phyloP scores from a whole-genome alignment of 768 basidiomycete species.

The Tylopilus subfusipes region DNA sequence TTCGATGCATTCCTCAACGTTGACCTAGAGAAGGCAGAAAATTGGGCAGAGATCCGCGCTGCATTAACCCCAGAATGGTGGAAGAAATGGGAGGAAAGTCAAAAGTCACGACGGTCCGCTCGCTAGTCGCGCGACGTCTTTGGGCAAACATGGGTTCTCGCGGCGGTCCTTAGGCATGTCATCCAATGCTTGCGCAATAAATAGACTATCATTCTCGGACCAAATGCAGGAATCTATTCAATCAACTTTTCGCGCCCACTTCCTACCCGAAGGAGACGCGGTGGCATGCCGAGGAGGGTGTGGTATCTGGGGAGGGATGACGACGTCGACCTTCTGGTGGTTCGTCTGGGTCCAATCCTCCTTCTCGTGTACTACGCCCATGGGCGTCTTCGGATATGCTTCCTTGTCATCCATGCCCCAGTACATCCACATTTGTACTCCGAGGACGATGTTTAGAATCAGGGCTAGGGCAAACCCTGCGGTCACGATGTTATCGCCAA shows the following conservation, averaged over 20 bases:
- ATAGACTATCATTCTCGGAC: slow-evolving; percentile 14
- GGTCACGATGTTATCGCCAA: slow-evolving; percentile 74
- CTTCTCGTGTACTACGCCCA: slow-evolving; percentile 27
- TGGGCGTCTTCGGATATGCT: slow-evolving; percentile 15
- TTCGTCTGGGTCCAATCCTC: slow-evolving; percentile 26
- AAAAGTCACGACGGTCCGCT: slow-evolving; percentile 9
- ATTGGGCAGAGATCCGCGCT: slow-evolving; percentile 25
- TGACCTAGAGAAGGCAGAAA: slow-evolving; percentile 18
- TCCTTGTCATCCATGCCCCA: slow-evolving; percentile 57
- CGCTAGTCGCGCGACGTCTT: background rate
- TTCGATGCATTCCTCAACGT: slow-evolving; percentile 27
- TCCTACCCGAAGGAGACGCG: slow-evolving; percentile 52
- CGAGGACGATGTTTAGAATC: slow-evolving; percentile 78
- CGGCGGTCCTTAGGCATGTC: background rate
- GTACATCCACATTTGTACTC: slow-evolving; percentile 79
- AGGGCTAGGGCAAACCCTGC: slow-evolving; percentile 86
- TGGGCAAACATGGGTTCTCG: background rate
- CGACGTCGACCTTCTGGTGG: slow-evolving; percentile 39
- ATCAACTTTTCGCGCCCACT: slow-evolving; percentile 75
- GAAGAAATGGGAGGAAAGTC: slow-evolving; percentile 28
- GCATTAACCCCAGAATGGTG: slow-evolving; percentile 28
- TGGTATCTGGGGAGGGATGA: slow-evolving; percentile 42
- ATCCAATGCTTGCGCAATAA: slow-evolving; percentile 11
- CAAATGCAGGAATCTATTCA: slow-evolving; percentile 32
- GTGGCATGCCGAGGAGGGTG: slow-evolving; percentile 38